phyloP scores from a whole-genome alignment of 1,284 basidiomycete genomes.

The Bondarzewia mesenterica region DNA sequence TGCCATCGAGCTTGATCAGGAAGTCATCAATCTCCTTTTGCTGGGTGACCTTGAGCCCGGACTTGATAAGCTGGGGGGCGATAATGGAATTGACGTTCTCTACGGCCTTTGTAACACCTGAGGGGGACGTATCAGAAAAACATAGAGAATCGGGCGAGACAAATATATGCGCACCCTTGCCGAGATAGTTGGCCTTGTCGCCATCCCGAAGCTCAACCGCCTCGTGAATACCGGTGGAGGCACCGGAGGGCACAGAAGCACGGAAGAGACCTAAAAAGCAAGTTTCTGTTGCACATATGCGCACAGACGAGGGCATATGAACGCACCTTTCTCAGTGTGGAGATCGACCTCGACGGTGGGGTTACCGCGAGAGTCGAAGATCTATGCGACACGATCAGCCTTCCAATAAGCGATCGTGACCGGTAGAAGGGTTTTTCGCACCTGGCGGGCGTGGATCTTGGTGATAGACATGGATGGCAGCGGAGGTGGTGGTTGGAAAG shows the following conservation, averaged over 20 bases:
- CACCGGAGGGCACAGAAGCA: conserved; percentile 94
- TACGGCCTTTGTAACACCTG: conserved; percentile 92
- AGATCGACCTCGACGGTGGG: conserved; percentile 95
- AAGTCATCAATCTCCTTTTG: conserved; percentile 98
- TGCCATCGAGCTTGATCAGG: conserved; percentile 97
- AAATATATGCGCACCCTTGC: conserved; percentile 65
- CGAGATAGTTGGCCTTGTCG: conserved; percentile 89
- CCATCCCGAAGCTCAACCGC: conserved; percentile 98
- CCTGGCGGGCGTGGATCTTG: conserved; percentile 86
- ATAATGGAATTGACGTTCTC: conserved; percentile 92
- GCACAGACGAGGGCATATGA: conserved; percentile 3
- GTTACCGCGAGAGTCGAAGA: conserved; percentile 96
- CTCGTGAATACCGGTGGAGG: conserved; percentile 97
- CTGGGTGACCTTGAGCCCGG: conserved; percentile 79
- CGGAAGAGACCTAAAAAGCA: conserved; percentile 75
- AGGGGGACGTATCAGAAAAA: neutral
- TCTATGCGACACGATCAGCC: conserved; percentile 36
- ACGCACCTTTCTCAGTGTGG: conserved; percentile 72
- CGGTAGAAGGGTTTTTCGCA: conserved; percentile 24
- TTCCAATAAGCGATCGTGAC: neutral
- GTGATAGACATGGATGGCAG: conserved; percentile 76
- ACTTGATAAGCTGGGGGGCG: conserved; percentile 84
- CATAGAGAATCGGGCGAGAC: neutral
- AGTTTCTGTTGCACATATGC: neutral
- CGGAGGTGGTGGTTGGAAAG: conserved; percentile 19